A percentile compares a stretch with the other conserved stretches of the same genome.
Conservation (phyloP, 2,329 filamentous ascomycete genomes). For the Coniochaeta prunicola region DNA sequence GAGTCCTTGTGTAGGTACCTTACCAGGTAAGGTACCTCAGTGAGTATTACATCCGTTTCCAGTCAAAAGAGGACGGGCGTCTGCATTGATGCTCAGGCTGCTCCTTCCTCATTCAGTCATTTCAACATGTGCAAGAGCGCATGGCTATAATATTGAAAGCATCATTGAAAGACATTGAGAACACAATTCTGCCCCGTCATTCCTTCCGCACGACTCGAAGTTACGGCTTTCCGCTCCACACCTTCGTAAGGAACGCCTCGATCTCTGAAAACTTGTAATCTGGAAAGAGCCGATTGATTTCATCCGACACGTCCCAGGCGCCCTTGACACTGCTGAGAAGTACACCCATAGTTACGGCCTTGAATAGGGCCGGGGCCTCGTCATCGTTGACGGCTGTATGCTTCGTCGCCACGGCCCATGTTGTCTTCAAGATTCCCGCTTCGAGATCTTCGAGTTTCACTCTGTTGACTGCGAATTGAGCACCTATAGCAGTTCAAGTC, state of each 20-base stretch:
- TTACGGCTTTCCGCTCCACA: slow-evolving; percentile 22
- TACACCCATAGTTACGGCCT: slow-evolving; percentile 30
- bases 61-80: no score
- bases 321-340: slow-evolving; percentile 32
- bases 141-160: not conserved
- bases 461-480: slow-evolving; percentile 32
- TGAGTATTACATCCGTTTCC: no score
- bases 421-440: slow-evolving; percentile 28
- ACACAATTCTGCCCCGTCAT: not conserved
- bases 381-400: slow-evolving; percentile 27
- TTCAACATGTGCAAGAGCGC: not conserved
- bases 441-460: slow-evolving; percentile 39
- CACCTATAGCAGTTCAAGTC: slow-evolving; percentile 15
- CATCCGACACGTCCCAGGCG: slow-evolving; percentile 33
- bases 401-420: slow-evolving; percentile 28
- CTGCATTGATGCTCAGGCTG: no score
- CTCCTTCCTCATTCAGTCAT: not conserved
- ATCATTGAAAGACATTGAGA: not conserved
- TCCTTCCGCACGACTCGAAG: not conserved
- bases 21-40: no score
- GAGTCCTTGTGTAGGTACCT: no score
- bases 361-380: slow-evolving; percentile 22
- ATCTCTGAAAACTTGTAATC: slow-evolving; percentile 31
- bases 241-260: slow-evolving; percentile 31
- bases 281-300: slow-evolving; percentile 35